Evolutionary conservation across 228 moss, liverwort and hornwort genomes (phyloP).

Genomic region (Sphagnum fallax): DNA sequence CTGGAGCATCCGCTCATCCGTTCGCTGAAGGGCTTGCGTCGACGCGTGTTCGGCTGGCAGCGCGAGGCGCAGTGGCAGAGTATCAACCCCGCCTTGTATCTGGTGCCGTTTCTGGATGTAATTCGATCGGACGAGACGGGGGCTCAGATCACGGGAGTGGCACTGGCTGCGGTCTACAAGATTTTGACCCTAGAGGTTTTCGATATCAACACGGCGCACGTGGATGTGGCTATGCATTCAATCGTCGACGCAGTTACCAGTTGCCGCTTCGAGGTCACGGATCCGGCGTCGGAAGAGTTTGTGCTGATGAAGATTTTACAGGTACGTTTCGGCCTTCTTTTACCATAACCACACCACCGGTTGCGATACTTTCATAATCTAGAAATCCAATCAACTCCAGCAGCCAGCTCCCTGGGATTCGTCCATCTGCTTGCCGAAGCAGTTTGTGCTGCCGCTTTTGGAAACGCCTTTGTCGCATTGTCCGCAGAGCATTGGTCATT

Average conservation of each 20-base stretch:
- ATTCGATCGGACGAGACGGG: constrained; percentile 99
- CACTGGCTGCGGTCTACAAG: constrained; percentile 90
- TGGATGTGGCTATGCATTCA: constrained; percentile 91
- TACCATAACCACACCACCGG: no score
- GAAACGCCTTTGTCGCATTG: no score
- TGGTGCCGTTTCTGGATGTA: constrained; percentile 90
- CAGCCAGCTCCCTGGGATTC: no score
- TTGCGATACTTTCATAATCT: no score
- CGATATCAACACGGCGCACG: constrained; percentile 60
- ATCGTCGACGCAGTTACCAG: constrained; percentile 98
- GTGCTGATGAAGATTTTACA: constrained; percentile 98
- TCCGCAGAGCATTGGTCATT: no score
- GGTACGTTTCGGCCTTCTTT: constrained; percentile 12
- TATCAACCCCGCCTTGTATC: constrained; percentile 72
- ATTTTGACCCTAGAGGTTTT: constrained; percentile 85
- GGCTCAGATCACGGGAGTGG: constrained; percentile 96
- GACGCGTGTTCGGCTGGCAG: constrained; percentile 81
- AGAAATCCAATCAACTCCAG: no score
- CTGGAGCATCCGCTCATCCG: constrained; percentile 91
- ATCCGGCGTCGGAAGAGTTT: constrained; percentile 96
- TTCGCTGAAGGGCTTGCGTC: constrained; percentile 84
- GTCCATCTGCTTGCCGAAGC: no score
- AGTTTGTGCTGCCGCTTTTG: no score
- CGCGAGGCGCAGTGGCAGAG: constrained; percentile 63
- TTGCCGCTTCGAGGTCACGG: constrained; percentile 97